A percentile compares a stretch with the other conserved stretches of the same genome.
Evolutionary conservation across 495 filamentous ascomycete species (phyloP).

Genomic region (Daldinia decipiens): DNA sequence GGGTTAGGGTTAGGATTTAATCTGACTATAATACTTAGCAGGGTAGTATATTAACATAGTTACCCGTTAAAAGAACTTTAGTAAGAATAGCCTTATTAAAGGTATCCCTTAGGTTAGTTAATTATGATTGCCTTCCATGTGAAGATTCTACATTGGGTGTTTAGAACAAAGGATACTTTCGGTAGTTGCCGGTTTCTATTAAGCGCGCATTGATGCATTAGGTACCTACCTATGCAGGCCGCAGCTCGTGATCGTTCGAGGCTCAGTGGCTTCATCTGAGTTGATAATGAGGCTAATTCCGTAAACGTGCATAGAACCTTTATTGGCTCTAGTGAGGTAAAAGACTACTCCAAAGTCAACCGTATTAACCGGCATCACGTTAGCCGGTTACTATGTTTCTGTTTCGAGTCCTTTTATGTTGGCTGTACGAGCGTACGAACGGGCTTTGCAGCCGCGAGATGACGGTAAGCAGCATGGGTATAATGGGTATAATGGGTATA

Average conservation of each 20-base stretch:
- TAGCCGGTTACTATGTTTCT: background rate
- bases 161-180: no score
- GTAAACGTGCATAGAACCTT: background rate
- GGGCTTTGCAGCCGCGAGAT: background rate
- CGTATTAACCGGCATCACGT: conserved; percentile 3
- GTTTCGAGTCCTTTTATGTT: background rate
- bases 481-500: no score
- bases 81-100: no score
- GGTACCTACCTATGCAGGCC: background rate
- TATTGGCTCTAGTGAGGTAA: background rate
- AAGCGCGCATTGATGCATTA: background rate
- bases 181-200: no score
- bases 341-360: background rate
- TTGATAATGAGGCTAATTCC: conserved; percentile 1
- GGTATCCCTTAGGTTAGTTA: no score
- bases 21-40: no score
- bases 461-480: conserved; percentile 8
- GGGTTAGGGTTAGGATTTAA: no score
- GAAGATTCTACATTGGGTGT: no score
- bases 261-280: background rate
- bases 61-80: no score
- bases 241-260: background rate
- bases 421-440: background rate
- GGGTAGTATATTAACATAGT: no score
- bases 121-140: no score